Base-by-base conservation (phyloP, 2,329 filamentous ascomycete genomes). In the Fonsecaea pugnacius region DNA sequence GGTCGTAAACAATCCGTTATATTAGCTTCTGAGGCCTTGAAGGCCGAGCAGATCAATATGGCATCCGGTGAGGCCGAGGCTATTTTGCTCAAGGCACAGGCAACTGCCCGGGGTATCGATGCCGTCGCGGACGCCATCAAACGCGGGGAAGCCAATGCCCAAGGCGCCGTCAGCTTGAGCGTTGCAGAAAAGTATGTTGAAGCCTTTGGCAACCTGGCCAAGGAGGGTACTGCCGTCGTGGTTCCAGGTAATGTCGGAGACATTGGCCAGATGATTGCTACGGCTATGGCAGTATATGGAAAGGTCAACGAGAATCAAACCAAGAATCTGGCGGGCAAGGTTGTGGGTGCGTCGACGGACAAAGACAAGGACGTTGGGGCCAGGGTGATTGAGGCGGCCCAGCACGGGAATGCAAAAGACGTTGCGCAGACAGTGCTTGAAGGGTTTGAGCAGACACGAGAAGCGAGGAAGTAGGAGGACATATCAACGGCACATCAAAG, bases 131-230 rank as follows among this genome's bases (percentile, higher is more conserved):
- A 84, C 67, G 85, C 88, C 50, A 96, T 98, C 67, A 82, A 84
- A 18, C 81, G 88, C 54, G 93, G 93, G 62, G 83, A 89, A 70
- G 84, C 87, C 62, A 84, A 88, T 61, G 95, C 95, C 1, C 90
- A 95, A 75, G 87, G 87, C 36, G 95, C 95, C 30, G 85, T 99
- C 51, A 93, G 91, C 73, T 79, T 99, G 67, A 91, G 85, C 14
- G 91, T 99, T 8, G 95, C 95, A 0, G 95, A 99, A 85, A 96
- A 97, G 79, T 99, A 99, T 73, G 95, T 99, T 58, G 94, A 96
- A 52, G 95, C 95, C 3, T 99, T 98, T 74, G 89, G 86, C 70
- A 91, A 93, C 75, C 82, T 99, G 71, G 95, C 95, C 57, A 95
- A 94, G 80, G 93, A 99, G 82, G 92, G 95, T 72, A 99, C 95